Base-by-base conservation (phyloP, 345 rosid genomes). In the Crucihimalaya himalaica region DNA sequence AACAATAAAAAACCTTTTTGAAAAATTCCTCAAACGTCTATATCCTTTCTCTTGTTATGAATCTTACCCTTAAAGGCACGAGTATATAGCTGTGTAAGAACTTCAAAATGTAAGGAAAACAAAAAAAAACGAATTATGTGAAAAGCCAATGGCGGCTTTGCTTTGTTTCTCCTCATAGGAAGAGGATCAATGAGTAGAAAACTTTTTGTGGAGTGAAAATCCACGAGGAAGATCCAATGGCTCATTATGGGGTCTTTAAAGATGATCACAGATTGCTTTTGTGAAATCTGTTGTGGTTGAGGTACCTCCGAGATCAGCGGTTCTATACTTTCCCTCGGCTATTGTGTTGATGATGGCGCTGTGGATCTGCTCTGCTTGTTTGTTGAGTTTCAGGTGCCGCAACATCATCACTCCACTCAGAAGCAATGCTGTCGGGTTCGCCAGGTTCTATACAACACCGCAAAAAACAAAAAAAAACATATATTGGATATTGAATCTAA, bases 351-450 rank as follows among this genome's bases (percentile, higher is more conserved):
- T 82, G 73, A 90, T 85, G 0, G 98, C 99, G 35, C 85, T 50
- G 68, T 92, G 96, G 59, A 92, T 92, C 80, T 75, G 79, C 40
- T 92, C 91, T 5, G 99, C 99, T 81, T 90, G 86, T 25, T 88
- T 86, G 55, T 86, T 80, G 53, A 89, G 86, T 68, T 90, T 83
- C 66, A 92, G 80, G 75, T 92, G 99, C 52, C 86, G 89, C 79
- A 95, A 81, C 98, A 92, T 92, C 57, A 90, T 52, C 53, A 95
- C 93, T 37, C 89, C 60, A 66, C 97, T 92, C 83, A 90, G 63
- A 53, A 92, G 82, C 80, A 92, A 82, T 42, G 99, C 99, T 40
- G 99, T 95, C 18, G 99, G 98, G 72, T 95, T 95, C 18, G 99
- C 98, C 87, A 92, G 5, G 81, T 95, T 86, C 99, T 89, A 55